A percentile compares a stretch with the other conserved stretches of the same genome.
Conservation (phyloP, 2,329 filamentous ascomycete genomes). For the Aspergillus sp. region DNA sequence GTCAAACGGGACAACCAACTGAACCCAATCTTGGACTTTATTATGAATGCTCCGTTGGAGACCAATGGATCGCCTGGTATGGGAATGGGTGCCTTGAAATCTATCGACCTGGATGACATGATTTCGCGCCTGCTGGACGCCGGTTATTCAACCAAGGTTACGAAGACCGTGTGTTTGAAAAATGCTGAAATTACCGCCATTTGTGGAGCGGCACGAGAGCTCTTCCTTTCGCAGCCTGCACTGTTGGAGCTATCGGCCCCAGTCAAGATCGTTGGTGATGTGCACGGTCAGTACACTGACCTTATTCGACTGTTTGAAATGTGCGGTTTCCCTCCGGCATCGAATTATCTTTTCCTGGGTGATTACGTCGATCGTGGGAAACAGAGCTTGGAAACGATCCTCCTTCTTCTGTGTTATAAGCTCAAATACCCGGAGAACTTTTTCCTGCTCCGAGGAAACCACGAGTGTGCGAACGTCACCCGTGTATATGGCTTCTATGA, state of each 20-base stretch:
- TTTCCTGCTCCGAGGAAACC: constrained; percentile 87
- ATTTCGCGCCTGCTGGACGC: constrained; percentile 91
- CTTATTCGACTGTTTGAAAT: constrained; percentile 96
- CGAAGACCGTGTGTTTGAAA: constrained; percentile 93
- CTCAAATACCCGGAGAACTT: constrained; percentile 97
- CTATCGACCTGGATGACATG: constrained; percentile 92
- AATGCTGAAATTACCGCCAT: constrained; percentile 96
- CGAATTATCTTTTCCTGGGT: constrained; percentile 89
- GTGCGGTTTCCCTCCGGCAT: constrained; percentile 87
- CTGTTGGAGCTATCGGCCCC: constrained; percentile 86
- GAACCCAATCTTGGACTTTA: constrained; percentile 55
- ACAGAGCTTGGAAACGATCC: constrained; percentile 88
- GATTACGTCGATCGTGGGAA: constrained; percentile 97
- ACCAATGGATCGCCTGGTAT: constrained; percentile 50
- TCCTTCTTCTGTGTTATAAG: constrained; percentile 90
- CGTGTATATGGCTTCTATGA: constrained; percentile 97
- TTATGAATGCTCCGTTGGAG: constrained; percentile 33
- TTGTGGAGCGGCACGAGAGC: constrained; percentile 78
- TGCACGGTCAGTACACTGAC: constrained; percentile 94
- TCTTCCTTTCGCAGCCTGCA: constrained; percentile 84
- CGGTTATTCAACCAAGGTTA: constrained; percentile 91
- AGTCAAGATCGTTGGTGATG: constrained; percentile 95
- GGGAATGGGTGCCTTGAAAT: constrained; percentile 83
- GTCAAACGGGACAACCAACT: constrained; percentile 67
- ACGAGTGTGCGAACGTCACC: constrained; percentile 94